Evolutionary conservation across 139 green algal genomes (phyloP).

Genomic region (Eudorina sp.): DNA sequence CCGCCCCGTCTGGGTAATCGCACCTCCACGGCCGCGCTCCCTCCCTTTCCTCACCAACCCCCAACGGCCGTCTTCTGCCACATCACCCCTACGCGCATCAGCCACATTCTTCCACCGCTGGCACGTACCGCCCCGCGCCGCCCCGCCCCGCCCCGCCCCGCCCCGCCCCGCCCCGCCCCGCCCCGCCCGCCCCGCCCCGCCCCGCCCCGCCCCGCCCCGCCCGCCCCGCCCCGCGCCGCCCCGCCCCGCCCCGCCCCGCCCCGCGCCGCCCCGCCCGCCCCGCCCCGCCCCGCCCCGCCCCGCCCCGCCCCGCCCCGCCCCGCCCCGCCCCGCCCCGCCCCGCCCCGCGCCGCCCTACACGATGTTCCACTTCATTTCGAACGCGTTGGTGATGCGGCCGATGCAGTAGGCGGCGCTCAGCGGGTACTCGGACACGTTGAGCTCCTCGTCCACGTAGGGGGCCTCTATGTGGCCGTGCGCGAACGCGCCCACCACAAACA

Average conservation of each 20-base stretch:
- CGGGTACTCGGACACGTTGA: slow-evolving; percentile 93
- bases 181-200: too few species aligned
- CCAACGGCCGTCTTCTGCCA: too few species aligned
- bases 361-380: slow-evolving; percentile 93
- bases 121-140: too few species aligned
- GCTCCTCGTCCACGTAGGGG: slow-evolving; percentile 83
- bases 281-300: neutral
- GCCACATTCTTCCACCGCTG: too few species aligned
- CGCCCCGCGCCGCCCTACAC: slow-evolving; percentile 38
- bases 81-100: too few species aligned
- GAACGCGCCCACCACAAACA: slow-evolving; percentile 95
- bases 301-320: neutral
- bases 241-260: neutral
- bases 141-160: too few species aligned
- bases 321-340: neutral
- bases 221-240: neutral
- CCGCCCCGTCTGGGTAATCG: too few species aligned
- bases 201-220: neutral
- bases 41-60: too few species aligned
- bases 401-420: slow-evolving; percentile 92
- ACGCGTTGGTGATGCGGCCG: slow-evolving; percentile 87
- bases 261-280: neutral
- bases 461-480: slow-evolving; percentile 93
- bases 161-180: too few species aligned
- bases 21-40: too few species aligned